Evolutionary conservation across 768 basidiomycete genomes (phyloP).

Genomic region (Tulasnella sp.): DNA sequence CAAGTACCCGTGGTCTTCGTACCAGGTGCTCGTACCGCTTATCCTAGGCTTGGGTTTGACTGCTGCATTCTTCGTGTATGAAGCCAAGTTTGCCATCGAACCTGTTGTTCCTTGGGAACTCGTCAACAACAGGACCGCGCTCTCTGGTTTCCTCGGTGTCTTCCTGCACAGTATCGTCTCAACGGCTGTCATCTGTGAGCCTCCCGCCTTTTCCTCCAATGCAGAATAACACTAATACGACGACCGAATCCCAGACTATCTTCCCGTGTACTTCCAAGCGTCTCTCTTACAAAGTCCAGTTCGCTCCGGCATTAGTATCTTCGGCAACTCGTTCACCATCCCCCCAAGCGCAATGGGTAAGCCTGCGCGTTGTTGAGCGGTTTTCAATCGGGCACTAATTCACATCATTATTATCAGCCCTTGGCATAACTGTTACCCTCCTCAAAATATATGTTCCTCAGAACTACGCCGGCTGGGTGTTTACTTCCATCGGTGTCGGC

Average conservation of each 20-base stretch:
- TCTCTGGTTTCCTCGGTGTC: conserved; percentile 26
- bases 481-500: conserved; percentile 33
- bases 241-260: conserved; percentile 20
- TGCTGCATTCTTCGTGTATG: conserved; percentile 34
- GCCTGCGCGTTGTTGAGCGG: neutral
- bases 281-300: conserved; percentile 18
- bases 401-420: neutral
- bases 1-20: conserved; percentile 36
- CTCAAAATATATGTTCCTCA: conserved; percentile 35
- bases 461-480: conserved; percentile 34
- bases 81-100: conserved; percentile 30
- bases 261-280: conserved; percentile 28
- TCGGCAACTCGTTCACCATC: conserved; percentile 20
- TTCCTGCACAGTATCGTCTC: conserved; percentile 25
- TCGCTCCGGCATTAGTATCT: conserved; percentile 5
- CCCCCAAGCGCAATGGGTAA: conserved; percentile 24
- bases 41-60: conserved; percentile 36
- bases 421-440: conserved; percentile 28
- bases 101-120: conserved; percentile 34
- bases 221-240: neutral
- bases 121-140: conserved; percentile 28
- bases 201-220: neutral
- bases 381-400: neutral
- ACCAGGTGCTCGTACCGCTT: conserved; percentile 36
- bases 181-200: conserved; percentile 22